phyloP scores from a whole-genome alignment of 352 stramenopile genomes.

The Pythium aphanidermatum region DNA sequence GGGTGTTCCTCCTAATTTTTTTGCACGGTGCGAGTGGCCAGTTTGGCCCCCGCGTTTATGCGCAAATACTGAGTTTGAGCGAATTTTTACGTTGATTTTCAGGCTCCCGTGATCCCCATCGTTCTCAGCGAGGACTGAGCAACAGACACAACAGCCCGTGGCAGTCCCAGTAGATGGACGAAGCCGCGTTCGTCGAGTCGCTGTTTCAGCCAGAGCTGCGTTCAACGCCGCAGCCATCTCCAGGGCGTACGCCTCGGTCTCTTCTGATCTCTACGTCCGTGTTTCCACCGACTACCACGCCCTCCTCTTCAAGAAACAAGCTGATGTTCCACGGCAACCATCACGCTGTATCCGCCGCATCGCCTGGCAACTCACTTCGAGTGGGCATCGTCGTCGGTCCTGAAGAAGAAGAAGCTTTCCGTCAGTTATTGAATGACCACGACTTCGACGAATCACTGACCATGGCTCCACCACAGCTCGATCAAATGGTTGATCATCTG shows the following conservation, averaged over 20 bases:
- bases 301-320: conserved; percentile 2
- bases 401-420: conserved; percentile 43
- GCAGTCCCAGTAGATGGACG: no score
- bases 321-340: not conserved
- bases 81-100: no score
- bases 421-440: conserved; percentile 37
- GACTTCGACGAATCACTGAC: conserved; percentile 29
- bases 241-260: conserved; percentile 1
- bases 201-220: conserved; percentile 49
- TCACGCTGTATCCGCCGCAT: not conserved
- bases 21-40: no score
- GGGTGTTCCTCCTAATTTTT: no score
- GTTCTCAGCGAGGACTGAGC: no score
- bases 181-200: conserved; percentile 66
- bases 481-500: conserved; percentile 10
- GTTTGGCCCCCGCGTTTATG: no score
- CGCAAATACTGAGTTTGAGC: no score
- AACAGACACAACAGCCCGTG: no score
- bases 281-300: not conserved
- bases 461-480: conserved; percentile 10
- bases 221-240: conserved; percentile 16
- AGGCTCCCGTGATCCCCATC: no score
- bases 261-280: conserved; percentile 11
- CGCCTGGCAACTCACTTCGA: no score
- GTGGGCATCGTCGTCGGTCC: conserved; percentile 16